Evolutionary conservation across 441 rosid genomes (phyloP), one percentile per base, ranked within the genome.

Genomic region (Arabidopsis hybrid): DNA sequence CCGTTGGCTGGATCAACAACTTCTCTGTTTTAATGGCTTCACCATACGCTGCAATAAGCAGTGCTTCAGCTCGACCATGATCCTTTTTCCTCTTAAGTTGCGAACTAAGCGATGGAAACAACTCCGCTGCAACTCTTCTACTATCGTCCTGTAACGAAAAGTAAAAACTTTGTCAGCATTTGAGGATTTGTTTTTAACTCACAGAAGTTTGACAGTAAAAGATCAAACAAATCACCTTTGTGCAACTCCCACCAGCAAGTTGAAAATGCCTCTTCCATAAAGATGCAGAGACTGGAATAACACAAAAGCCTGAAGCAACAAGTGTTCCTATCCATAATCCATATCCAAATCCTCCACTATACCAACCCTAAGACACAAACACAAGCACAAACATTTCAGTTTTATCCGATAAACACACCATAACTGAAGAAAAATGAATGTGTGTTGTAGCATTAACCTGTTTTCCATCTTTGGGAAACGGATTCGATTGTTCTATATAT

Each of bases 51-150:
- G 97, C 97, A 75, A 91, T 91, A 10, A 93, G 92, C 73, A 90
- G 65, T 21, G 95, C 92, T 73, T 91, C 98, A 4, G 98, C 98
- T 81, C 94, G 86, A 87, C 97, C 98, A 50, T 91, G 97, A 72
- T 93, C 98, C 52, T 85, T 93, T 79, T 89, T 90, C 74, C 96
- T 87, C 67, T 72, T 78, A 52, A 93, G 79, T 38, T 45, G 83
- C 32, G 83, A 81, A 78, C 86, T 74, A 80, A 93, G 76, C 34
- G 89, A 83, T 36, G 97, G 97, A 85, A 91, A 93, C 61, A 91
- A 50, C 8, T 72, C 81, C 14, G 88, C 82, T 8, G 98, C 95
- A 78, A 86, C 73, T 81, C 82, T 84, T 79, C 98, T 83, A 45
- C 95, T 89, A 72, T 93, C 96, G 77, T 91, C 97, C 97, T 91